Evolutionary conservation across 768 basidiomycete species (phyloP).

Genomic region (Lentinula lateritia): DNA sequence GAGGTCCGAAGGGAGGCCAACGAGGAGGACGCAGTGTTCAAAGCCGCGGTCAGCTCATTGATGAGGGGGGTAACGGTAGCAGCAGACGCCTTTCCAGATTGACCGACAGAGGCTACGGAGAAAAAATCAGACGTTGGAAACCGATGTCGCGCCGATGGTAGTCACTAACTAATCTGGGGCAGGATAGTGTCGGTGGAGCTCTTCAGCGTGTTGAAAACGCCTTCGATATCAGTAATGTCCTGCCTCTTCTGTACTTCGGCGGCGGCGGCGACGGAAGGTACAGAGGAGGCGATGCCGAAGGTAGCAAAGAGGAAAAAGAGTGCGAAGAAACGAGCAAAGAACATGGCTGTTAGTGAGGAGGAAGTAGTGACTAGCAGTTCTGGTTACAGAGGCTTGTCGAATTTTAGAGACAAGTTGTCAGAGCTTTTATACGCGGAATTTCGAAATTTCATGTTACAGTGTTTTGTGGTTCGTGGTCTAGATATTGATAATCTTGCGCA

Average conservation of each 20-base stretch:
- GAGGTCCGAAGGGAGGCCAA: constrained; percentile 12
- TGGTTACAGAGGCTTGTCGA: not conserved
- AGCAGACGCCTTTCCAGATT: constrained; percentile 13
- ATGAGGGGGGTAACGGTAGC: constrained; percentile 16
- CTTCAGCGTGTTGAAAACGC: not conserved
- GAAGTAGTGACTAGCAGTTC: not conserved
- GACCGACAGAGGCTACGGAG: constrained; percentile 5
- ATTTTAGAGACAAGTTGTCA: not conserved
- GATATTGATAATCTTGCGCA: too few relatives aligned
- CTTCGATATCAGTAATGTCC: constrained; percentile 1
- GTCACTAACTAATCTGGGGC: not conserved
- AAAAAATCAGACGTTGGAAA: not conserved
- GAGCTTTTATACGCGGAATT: not conserved
- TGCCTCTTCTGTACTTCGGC: not conserved
- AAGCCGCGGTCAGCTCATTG: constrained; percentile 14
- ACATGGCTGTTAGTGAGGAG: not conserved
- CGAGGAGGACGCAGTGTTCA: constrained; percentile 17
- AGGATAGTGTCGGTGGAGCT: not conserved
- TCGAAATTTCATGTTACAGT: too few relatives aligned
- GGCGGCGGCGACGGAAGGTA: not conserved
- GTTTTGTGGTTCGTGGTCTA: too few relatives aligned
- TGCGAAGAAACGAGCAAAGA: constrained; percentile 1
- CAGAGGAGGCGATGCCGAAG: constrained; percentile 3
- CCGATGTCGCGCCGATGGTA: not conserved
- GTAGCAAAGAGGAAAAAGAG: not conserved